Base-by-base conservation (phyloP, 2,329 filamentous ascomycete genomes). In the Penicillium sp. region DNA sequence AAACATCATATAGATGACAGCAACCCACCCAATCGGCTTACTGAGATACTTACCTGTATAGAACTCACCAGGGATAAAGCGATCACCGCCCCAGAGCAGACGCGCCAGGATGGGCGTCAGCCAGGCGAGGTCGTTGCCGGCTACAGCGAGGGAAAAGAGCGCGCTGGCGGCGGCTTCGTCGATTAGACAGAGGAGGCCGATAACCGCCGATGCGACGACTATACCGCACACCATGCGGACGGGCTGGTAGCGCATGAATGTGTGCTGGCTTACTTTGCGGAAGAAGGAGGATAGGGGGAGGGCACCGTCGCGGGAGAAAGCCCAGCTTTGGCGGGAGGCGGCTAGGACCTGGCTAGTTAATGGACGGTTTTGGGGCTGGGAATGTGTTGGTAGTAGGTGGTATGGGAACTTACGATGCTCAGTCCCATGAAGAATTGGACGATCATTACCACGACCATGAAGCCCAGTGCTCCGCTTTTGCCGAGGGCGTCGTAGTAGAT, bases 361-460 rank as follows among this genome's bases (percentile, higher is more conserved):
- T 56, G 10, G 8, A 13, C 16, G 15, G 21, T 27, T 2, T 31
- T 27, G 10, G 3, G 9, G 13, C n/a, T 3, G 29, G 9, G 12
- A 29, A 6, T 13, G 15, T 2, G 13, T 16, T 31, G 25, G 29
- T 23, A 9, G 6, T 40, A 40, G 12, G 18, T 3, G 12, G 16
- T 2, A 29, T 1, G 13, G 23, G 18, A 29, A 58, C 58, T 21
- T 57, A 73, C 72, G 51, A 84, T 79, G 31, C 79, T 82, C 1
- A 85, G 69, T 1, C 83, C 82, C 78, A 86, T 86, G 23, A 86
- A 73, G 66, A 84, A 86, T 64, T 86, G 84, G 3, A 84, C 82
- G 46, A 84, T 78, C 63, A 85, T 82, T 21, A 86, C 69, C 0
- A 86, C 73, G 1, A 76, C 75, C 79, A 86, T 86, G 52, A 86